Conservation (phyloP, 225 moss, liverwort and hornwort species). For the Physcomitrium patens region DNA sequence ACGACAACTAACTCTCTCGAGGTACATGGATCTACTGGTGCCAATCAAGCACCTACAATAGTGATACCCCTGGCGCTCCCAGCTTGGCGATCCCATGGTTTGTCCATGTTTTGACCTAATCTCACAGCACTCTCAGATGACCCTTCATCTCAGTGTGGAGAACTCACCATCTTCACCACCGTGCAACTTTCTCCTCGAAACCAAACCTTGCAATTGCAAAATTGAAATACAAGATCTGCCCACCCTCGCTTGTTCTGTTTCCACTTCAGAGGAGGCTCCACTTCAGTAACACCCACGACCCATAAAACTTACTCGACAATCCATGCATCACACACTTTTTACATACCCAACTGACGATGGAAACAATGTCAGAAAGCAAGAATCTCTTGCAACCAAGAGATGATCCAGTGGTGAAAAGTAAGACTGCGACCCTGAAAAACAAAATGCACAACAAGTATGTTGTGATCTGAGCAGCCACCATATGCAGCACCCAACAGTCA, state of each 20-base stretch:
- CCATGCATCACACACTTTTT: not conserved
- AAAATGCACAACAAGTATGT: not conserved
- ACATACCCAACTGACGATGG: not conserved
- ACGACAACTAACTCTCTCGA: not conserved
- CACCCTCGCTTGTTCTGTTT: not conserved
- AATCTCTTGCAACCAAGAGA: not conserved
- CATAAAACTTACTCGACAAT: not conserved
- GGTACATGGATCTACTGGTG: not conserved
- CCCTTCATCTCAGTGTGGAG: not conserved
- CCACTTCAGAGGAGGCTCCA: constrained; percentile 7
- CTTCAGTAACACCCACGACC: not conserved
- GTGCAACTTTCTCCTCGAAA: not conserved
- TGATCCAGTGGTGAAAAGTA: not conserved
- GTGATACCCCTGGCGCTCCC: not conserved
- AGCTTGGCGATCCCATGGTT: not conserved
- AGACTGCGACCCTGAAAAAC: constrained; percentile 3
- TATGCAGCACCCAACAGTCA: constrained; percentile 22
- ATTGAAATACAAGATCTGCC: not conserved
- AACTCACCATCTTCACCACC: constrained; percentile 27
- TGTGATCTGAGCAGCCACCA: constrained; percentile 29
- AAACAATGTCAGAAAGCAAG: not conserved
- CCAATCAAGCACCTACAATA: not conserved
- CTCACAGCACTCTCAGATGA: too few relatives aligned
- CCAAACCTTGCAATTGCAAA: constrained; percentile 9
- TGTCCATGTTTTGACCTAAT: not conserved